These are phyloP conservation scores for Amaranthus hypochondriacus DNA, from an alignment of 148 eudicot species.

Conservation along the genomic window DNA sequence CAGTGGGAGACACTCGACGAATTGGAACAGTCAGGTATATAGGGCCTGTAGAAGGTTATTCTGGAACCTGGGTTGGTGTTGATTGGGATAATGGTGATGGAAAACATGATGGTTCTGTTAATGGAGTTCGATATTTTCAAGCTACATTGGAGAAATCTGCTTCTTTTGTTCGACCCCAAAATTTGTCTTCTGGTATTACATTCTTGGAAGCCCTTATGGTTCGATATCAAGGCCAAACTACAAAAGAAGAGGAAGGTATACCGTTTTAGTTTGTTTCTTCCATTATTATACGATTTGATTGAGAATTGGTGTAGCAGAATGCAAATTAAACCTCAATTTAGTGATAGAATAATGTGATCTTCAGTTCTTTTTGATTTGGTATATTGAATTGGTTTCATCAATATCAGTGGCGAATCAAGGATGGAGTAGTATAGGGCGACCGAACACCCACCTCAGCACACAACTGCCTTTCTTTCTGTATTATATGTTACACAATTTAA, in stretches of 20 bases:
- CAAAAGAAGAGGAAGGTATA: constrained; percentile 70
- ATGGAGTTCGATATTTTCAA: constrained; percentile 63
- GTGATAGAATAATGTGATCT: background rate
- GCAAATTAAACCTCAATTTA: background rate
- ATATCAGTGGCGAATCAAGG: background rate
- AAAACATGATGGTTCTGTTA: constrained; percentile 78
- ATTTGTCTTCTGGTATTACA: constrained; percentile 56
- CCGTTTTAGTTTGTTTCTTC: background rate
- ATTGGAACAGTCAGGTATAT: constrained; percentile 72
- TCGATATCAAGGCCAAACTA: constrained; percentile 54
- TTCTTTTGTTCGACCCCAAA: constrained; percentile 59
- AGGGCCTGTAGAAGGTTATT: constrained; percentile 62
- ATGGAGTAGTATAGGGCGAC: too few species aligned
- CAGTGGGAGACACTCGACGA: constrained; percentile 39
- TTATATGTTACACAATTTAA: background rate
- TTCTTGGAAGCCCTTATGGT: constrained; percentile 53
- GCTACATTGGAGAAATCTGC: constrained; percentile 48
- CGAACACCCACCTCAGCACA: too few species aligned
- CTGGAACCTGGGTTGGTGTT: constrained; percentile 80
- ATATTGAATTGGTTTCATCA: background rate
- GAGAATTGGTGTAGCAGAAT: background rate
- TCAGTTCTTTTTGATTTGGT: background rate
- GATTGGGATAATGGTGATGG: constrained; percentile 85
- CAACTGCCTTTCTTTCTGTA: background rate
- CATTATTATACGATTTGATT: background rate